Percentiles rank a stretch among this genome's conserved stretches.
phyloP scores from a whole-genome alignment of 768 basidiomycete species.

The Solioccasus polychromus region DNA sequence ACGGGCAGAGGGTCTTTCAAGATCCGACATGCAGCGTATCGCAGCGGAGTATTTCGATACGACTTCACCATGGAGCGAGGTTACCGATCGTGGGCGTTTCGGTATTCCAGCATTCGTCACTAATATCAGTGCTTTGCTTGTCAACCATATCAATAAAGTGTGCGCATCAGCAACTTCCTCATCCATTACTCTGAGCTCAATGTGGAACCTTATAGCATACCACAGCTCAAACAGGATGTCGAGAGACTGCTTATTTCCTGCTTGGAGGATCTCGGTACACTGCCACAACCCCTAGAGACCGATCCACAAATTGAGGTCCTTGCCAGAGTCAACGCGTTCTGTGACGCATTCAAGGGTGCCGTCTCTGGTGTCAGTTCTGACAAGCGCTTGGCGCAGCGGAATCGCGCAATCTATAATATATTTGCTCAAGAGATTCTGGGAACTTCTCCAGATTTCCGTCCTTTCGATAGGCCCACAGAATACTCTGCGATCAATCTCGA shows the following conservation, averaged over 20 bases:
- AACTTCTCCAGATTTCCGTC: conserved; percentile 44
- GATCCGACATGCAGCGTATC: conserved; percentile 34
- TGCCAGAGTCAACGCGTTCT: conserved; percentile 43
- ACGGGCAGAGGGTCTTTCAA: conserved; percentile 38
- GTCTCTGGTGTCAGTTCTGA: conserved; percentile 34
- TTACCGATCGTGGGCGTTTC: conserved; percentile 46
- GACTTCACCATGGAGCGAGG: conserved; percentile 52
- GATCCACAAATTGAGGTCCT: conserved; percentile 49
- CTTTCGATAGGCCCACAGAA: conserved; percentile 17
- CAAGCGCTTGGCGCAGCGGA: conserved; percentile 38
- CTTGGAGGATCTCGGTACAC: conserved; percentile 29
- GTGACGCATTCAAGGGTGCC: conserved; percentile 32
- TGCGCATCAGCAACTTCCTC: conserved; percentile 28
- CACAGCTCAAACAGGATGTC: conserved; percentile 40
- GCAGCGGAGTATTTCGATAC: conserved; percentile 46
- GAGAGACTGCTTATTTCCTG: conserved; percentile 38
- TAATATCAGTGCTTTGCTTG: conserved; percentile 52
- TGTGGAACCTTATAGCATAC: conserved; percentile 39
- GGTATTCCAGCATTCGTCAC: conserved; percentile 53
- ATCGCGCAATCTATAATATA: conserved; percentile 30
- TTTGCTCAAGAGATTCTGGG: conserved; percentile 36
- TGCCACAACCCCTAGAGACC: conserved; percentile 38
- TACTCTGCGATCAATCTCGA: conserved; percentile 16
- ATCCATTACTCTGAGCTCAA: conserved; percentile 7
- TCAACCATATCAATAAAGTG: conserved; percentile 51